These are phyloP conservation scores for Populus hybrid DNA, from an alignment of 441 rosid genomes.

Conservation along the genomic window DNA sequence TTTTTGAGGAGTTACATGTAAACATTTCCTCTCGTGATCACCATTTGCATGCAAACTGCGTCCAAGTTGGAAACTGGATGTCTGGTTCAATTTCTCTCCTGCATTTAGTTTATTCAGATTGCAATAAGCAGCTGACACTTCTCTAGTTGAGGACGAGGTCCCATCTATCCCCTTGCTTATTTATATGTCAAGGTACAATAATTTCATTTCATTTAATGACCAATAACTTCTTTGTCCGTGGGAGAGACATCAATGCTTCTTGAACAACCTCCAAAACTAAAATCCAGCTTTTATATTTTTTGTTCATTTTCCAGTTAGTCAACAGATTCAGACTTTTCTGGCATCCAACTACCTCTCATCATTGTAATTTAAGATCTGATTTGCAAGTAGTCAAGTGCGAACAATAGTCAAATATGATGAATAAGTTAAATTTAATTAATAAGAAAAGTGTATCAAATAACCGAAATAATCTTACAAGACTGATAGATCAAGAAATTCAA, in stretches of 20 bases:
- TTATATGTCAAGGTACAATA: too few species aligned
- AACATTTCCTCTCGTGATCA: not conserved
- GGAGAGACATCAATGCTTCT: not conserved
- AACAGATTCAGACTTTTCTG: not conserved
- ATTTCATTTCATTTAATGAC: too few species aligned
- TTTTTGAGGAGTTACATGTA: not conserved
- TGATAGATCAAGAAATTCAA: not conserved
- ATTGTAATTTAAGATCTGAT: not conserved
- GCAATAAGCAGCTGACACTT: not conserved
- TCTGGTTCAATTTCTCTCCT: not conserved
- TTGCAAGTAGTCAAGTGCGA: not conserved
- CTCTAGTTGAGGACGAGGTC: not conserved
- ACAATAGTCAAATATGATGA: not conserved
- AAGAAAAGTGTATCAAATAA: not conserved
- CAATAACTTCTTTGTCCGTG: not conserved
- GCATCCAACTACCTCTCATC: not conserved
- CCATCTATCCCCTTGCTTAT: not conserved
- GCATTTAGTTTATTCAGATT: not conserved
- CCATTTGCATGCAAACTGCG: not conserved
- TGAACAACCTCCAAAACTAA: not conserved
- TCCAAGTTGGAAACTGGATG: not conserved
- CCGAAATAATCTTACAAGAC: not conserved
- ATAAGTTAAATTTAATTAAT: not conserved
- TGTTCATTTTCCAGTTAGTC: not conserved
- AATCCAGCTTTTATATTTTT: not conserved